Evolutionary conservation across 768 basidiomycete species (phyloP).

Genomic region (Amylocystis lapponica): DNA sequence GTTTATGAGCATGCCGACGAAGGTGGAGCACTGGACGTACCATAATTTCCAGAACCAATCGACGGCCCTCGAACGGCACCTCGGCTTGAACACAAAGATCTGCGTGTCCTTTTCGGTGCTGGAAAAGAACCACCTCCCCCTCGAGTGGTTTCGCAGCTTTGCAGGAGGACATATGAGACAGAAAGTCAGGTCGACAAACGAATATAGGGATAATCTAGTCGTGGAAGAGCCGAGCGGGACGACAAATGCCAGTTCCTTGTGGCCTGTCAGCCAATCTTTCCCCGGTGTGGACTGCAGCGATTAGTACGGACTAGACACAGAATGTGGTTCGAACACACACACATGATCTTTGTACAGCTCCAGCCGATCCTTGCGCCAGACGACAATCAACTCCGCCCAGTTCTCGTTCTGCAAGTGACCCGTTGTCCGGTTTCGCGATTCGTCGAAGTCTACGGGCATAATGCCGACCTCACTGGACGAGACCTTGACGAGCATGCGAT

Average conservation of each 20-base stretch:
- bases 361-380: constrained; percentile 70
- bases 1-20: background rate
- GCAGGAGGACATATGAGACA: constrained; percentile 65
- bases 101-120: constrained; percentile 63
- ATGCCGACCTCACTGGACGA: constrained; percentile 54
- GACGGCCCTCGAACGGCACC: constrained; percentile 67
- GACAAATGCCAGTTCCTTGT: constrained; percentile 74
- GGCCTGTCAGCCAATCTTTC: constrained; percentile 60
- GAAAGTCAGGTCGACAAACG: constrained; percentile 81
- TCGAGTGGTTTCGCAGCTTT: constrained; percentile 33
- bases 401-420: constrained; percentile 56
- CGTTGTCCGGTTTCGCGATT: constrained; percentile 58
- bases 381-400: constrained; percentile 81
- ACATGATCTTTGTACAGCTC: constrained; percentile 89
- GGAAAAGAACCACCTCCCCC: constrained; percentile 44
- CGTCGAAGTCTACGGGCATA: constrained; percentile 53
- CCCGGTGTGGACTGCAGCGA: constrained; percentile 50
- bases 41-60: constrained; percentile 93
- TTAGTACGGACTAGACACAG: constrained; percentile 1
- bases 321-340: constrained; percentile 20
- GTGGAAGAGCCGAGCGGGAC: constrained; percentile 61
- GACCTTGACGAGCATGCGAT: constrained; percentile 84
- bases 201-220: constrained; percentile 80
- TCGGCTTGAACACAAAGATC: constrained; percentile 81
- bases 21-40: constrained; percentile 29